phyloP scores from a whole-genome alignment of 2,329 filamentous ascomycete genomes.

The Hymenoscyphus scutula region DNA sequence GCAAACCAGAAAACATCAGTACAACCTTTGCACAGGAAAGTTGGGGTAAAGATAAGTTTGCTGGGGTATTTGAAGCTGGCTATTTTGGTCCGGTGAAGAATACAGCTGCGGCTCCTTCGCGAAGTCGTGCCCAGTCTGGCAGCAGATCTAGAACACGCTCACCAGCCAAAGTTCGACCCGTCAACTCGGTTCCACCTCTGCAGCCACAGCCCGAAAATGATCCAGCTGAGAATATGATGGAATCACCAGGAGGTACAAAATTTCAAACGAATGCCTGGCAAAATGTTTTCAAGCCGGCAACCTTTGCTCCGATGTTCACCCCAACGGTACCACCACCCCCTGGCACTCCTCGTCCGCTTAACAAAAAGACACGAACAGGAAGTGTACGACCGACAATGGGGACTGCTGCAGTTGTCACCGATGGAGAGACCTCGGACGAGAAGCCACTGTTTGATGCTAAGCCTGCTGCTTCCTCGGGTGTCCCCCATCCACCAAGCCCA shows the following conservation, averaged over 20 bases:
- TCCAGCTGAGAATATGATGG: conserved; percentile 22
- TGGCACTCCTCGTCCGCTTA: not conserved
- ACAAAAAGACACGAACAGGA: conserved; percentile 24
- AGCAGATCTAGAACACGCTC: conserved; percentile 33
- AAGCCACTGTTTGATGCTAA: conserved; percentile 29
- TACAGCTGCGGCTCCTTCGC: conserved; percentile 15
- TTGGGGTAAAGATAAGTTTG: conserved; percentile 24
- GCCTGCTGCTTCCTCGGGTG: conserved; percentile 18
- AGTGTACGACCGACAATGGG: conserved; percentile 29
- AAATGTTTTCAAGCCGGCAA: conserved; percentile 34
- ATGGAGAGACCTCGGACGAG: conserved; percentile 29
- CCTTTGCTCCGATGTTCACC: conserved; percentile 29
- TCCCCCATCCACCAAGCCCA: conserved; percentile 40
- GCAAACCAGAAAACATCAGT: conserved; percentile 59
- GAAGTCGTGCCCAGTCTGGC: conserved; percentile 29
- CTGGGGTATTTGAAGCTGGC: conserved; percentile 36
- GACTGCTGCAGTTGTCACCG: conserved; percentile 32
- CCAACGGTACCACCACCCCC: conserved; percentile 9
- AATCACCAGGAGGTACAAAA: conserved; percentile 33
- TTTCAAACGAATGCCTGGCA: conserved; percentile 35
- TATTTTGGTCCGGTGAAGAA: too few relatives aligned
- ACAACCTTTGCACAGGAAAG: conserved; percentile 57
- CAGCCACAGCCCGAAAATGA: conserved; percentile 14
- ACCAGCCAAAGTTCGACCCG: conserved; percentile 30
- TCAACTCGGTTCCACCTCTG: conserved; percentile 9